Conservation (phyloP, 192 early-diverging fungal genomes). For the Entomortierella lignicola region DNA sequence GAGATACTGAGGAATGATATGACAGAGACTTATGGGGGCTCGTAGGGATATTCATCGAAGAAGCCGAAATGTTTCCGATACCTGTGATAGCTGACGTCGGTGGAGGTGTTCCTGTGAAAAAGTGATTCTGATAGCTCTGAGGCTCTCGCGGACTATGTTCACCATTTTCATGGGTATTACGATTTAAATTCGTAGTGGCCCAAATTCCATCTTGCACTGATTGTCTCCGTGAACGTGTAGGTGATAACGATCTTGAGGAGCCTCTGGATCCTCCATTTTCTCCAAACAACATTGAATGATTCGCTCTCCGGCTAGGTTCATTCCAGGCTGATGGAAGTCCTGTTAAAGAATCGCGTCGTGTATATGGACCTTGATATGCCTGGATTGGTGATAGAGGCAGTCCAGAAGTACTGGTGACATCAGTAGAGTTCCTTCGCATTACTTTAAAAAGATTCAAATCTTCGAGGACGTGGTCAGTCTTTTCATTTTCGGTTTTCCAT, state of each 20-base stretch:
- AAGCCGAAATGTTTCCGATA: not conserved
- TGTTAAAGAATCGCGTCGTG: constrained; percentile 15
- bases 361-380: not conserved
- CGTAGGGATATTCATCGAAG: not conserved
- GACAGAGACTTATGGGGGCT: not conserved
- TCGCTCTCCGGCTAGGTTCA: constrained; percentile 16
- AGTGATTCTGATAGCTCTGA: constrained; percentile 18
- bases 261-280: not conserved
- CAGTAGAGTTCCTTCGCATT: constrained; percentile 1
- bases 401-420: not conserved
- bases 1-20: not conserved
- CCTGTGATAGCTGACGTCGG: constrained; percentile 8
- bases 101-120: constrained; percentile 23
- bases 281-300: constrained; percentile 40
- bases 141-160: constrained; percentile 6
- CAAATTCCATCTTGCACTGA: not conserved
- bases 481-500: constrained; percentile 18
- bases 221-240: constrained; percentile 1
- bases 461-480: constrained; percentile 33
- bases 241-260: constrained; percentile 2
- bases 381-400: constrained; percentile 1
- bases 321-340: constrained; percentile 36
- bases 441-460: constrained; percentile 37
- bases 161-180: too few species aligned
- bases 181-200: too few species aligned